Evolutionary conservation across 2,329 filamentous ascomycete species (phyloP).

Genomic region (Aspergillus niger): DNA sequence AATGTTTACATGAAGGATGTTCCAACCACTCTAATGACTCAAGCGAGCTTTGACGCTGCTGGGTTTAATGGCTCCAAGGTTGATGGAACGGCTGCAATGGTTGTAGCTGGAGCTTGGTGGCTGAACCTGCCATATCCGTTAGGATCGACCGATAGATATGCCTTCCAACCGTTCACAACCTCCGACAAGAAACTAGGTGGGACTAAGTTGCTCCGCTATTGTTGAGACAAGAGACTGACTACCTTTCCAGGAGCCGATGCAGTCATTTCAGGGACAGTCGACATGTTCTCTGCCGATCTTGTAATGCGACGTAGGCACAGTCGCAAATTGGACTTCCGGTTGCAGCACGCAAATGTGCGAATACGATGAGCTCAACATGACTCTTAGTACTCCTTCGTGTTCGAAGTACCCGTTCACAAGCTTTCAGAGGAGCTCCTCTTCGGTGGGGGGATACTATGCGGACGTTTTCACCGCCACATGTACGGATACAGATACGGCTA

Average conservation of each 20-base stretch:
- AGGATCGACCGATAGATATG: slow-evolving; percentile 14
- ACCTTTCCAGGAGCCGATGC: not conserved
- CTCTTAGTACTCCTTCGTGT: not conserved
- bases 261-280: slow-evolving; percentile 6
- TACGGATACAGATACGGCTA: not conserved
- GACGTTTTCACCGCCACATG: slow-evolving; percentile 1
- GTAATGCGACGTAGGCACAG: slow-evolving; percentile 8
- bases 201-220: not conserved
- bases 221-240: not conserved
- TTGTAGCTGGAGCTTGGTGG: slow-evolving; percentile 1
- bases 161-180: slow-evolving; percentile 10
- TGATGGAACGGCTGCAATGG: slow-evolving; percentile 2
- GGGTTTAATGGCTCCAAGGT: not conserved
- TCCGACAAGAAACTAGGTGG: not conserved
- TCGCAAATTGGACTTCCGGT: slow-evolving; percentile 10
- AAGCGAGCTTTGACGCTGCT: slow-evolving; percentile 2
- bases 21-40: not conserved
- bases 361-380: not conserved
- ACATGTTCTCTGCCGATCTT: slow-evolving; percentile 8
- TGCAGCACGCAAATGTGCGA: not conserved
- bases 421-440: not conserved
- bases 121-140: slow-evolving; percentile 1
- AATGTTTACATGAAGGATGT: not conserved
- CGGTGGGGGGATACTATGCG: slow-evolving; percentile 2
- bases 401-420: not conserved